Base-by-base conservation (phyloP, 2,329 filamentous ascomycete species). In the Blastomyces gilchristii region DNA sequence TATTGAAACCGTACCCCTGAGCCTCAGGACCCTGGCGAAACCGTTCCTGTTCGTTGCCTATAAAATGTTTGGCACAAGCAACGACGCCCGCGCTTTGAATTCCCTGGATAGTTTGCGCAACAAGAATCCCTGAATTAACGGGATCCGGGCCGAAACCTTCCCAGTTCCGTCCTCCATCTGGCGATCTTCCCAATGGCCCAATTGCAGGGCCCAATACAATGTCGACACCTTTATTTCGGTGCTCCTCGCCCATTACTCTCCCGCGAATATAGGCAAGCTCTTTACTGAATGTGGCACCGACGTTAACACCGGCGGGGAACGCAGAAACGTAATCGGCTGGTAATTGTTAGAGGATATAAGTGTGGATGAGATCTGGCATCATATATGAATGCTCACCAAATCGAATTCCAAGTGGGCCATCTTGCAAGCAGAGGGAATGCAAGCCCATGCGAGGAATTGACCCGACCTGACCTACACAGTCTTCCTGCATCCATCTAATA, bases 31-130 rank as follows among this genome's bases (percentile, higher is more conserved):
- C 77, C 69, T 88, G 85, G 64, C 88, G 84, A 84, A 88, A 82
- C 76, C 87, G 77, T 81, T 89, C 81, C 77, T 91, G 90, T 75
- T 90, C 88, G 69, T 92, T 89, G 58, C 78, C 82, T 64, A 90
- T 83, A 72, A 80, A 88, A 72, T 92, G 89, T 80, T 92, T 93
- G 57, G 88, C 87, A 70, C 88, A 91, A 65, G 91, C 90, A 76
- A 96, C 88, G 61, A 93, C 84, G 72, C 90, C 90, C 16, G 87
- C 85, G 70, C 87, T 84, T 72, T 96, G 91, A 54, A 95, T 92
- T 65, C 91, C 91, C 71, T 84, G 82, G 65, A 95, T 82, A 0
- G 87, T 89, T 71, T 89, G 81, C 47, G 85, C 85, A 68, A 92
- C 87, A 62, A 85, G 85, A 66, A 87, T 79, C 61, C 88, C 91